Base-by-base conservation (phyloP, 148 eudicot species). In the Gaultheria prostrata region DNA sequence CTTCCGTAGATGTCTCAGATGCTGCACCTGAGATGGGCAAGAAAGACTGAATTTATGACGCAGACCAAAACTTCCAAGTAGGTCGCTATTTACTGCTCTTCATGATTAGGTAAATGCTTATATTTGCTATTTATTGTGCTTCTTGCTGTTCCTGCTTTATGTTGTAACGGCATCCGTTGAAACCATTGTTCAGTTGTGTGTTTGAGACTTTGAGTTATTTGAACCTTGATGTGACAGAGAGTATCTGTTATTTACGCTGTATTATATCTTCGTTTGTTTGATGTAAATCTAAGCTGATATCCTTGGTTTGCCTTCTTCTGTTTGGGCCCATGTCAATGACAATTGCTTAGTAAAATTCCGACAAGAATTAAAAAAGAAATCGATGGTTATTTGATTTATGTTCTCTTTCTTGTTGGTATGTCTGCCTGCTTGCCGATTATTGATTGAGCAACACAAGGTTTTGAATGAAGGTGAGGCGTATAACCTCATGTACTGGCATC, bases 1-100 rank as follows among this genome's bases (percentile, higher is more conserved):
- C 88, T 7, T 83, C 65, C 17, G 2, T 79, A 4, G 82, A 30
- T 70, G 88, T 76, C 84, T 79, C 87, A 28, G 86, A 24, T 78
- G 84, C 83, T 39, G 80, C 48, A 33, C 14, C 83, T 57, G 79
- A 76, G 86, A 5, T 63, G 67, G 69, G 63, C 32, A 71, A 80
- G 80, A 70, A 83, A 80, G 80, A 83, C 54, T 83, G 77, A 53
- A 83, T 70, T 61, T 77, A 3, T 11, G 69, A 46, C 11, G 26
- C 33, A 14, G 46, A 67, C 43, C 13, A 9, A 15, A 50, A 30
- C 21, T 70, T 30, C 12, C 82, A 20, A 30, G 63, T 69, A 32
- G 63, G 83, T 70, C 50, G 57, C 63, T 65, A 67, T 69, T 50
- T 24, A 28, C 49, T 81, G 28, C 49, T 49, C 1, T 24, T 67